Base-by-base conservation (phyloP, 495 filamentous ascomycete species). In the Chaetomidium leptoderma region DNA sequence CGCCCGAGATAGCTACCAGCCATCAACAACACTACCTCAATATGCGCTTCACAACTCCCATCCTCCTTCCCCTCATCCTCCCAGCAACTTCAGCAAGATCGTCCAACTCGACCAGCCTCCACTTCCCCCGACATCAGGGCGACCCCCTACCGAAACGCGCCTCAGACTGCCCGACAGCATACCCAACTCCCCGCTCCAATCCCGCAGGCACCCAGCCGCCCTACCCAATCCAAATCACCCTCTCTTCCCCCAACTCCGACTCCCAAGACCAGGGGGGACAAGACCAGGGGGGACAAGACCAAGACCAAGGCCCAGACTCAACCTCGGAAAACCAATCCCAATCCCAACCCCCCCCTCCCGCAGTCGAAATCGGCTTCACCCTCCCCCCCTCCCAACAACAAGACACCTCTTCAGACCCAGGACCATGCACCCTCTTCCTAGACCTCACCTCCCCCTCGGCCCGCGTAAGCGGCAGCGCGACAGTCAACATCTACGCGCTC, bases 401-500 rank as follows among this genome's bases (percentile, higher is more conserved):
- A 55, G 45, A 26, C n/a, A n/a, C n/a, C n/a, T n/a, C n/a, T n/a
- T 13, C 43, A 26, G 43, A 6, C 3, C 4, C 8, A 63, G 68
- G 10, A 63, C 66, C 17, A 2, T 70, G 66, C 66, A 46, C 45
- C 37, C 63, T 68, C 3, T 44, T 68, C 40, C 53, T 65, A 23
- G 37, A 48, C 30, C 66, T 70, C 16, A 16, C 32, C 32, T 37
- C 32, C 36, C 36, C 36, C 14, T 2, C 36, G 3, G 11, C 36
- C 14, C 13, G 17, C 4, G 36, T 39, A 13, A 59, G 54, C 14
- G 66, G 66, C 6, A 21, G 40, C 1, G 64, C 62, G 24, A 60
- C 59, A 2, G 53, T 71, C 37, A 65, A 71, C 53, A 61, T 71
- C 19, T 61, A 59, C 11, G 63, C 66, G 16, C 36, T 68, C 6